These are phyloP conservation scores for Capsicum chinense DNA, from an alignment of 257 asterid genomes.

Conservation along the genomic window DNA sequence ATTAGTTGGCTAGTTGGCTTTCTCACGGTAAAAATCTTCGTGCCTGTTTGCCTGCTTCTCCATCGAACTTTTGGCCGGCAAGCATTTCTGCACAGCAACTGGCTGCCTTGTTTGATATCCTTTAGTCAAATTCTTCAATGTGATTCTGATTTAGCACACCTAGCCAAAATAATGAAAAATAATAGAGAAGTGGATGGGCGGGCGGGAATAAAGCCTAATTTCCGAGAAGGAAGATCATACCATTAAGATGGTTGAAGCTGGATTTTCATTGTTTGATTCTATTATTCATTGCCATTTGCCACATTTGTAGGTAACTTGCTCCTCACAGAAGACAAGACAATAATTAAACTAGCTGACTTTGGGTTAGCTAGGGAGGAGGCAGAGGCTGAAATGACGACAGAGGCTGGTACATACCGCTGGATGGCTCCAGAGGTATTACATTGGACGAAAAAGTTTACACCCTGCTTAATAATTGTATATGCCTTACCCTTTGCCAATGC, in stretches of 20 bases:
- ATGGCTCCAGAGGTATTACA: slow-evolving; percentile 74
- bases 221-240: not conserved
- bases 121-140: not conserved
- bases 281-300: slow-evolving; percentile 19
- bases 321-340: slow-evolving; percentile 59
- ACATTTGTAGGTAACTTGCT: slow-evolving; percentile 57
- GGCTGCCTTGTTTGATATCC: not conserved
- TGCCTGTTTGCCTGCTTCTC: not conserved
- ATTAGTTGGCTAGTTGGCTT: not conserved
- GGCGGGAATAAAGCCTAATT: not conserved
- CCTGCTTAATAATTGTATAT: not conserved
- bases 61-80: not conserved
- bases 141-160: not conserved
- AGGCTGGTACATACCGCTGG: slow-evolving; percentile 78
- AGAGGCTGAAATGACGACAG: slow-evolving; percentile 60
- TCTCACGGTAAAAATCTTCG: not conserved
- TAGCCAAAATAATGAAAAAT: not conserved
- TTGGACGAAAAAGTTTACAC: not conserved
- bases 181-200: not conserved
- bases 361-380: slow-evolving; percentile 70
- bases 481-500: slow-evolving; percentile 31
- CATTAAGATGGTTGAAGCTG: not conserved
- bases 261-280: not conserved
- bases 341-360: slow-evolving; percentile 67
- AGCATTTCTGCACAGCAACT: not conserved